A percentile compares a stretch with the other conserved stretches of the same genome.
Conservation (phyloP, 495 filamentous ascomycete genomes). For the Zalerion maritima region DNA sequence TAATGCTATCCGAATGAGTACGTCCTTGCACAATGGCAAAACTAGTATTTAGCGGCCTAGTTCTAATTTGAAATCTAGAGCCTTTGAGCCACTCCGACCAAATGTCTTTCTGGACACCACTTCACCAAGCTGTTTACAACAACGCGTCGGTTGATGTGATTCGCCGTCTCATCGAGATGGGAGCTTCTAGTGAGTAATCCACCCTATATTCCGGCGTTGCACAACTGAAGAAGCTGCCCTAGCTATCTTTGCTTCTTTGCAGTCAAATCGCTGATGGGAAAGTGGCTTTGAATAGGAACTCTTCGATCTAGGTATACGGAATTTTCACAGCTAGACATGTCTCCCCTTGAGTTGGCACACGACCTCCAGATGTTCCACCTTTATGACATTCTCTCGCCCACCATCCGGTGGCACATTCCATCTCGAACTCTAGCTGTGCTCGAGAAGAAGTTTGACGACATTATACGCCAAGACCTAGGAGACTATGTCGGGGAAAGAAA, state of each 20-base stretch:
- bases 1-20: conserved; percentile 3
- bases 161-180: conserved; percentile 1
- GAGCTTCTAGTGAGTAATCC: not conserved
- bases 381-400: conserved; percentile 1
- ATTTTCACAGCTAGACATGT: conserved; percentile 1
- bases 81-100: conserved; percentile 1
- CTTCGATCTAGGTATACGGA: conserved; percentile 2
- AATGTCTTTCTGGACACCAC: conserved; percentile 1
- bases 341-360: conserved; percentile 2
- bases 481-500: not conserved
- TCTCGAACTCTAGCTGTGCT: not conserved
- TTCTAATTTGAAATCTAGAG: no score
- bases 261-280: no score
- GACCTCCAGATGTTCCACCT: conserved; percentile 1
- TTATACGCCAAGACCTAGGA: conserved; percentile 3
- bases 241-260: no score
- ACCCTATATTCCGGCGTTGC: no score
- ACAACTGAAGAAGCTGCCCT: no score
- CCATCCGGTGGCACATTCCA: conserved; percentile 1
- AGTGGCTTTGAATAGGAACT: conserved; percentile 1
- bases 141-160: not conserved
- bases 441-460: no score
- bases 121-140: conserved; percentile 4
- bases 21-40: not conserved
- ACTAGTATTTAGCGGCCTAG: not conserved